Conservation (phyloP, 768 basidiomycete species). For the Coprinellus aureogranulatus region DNA sequence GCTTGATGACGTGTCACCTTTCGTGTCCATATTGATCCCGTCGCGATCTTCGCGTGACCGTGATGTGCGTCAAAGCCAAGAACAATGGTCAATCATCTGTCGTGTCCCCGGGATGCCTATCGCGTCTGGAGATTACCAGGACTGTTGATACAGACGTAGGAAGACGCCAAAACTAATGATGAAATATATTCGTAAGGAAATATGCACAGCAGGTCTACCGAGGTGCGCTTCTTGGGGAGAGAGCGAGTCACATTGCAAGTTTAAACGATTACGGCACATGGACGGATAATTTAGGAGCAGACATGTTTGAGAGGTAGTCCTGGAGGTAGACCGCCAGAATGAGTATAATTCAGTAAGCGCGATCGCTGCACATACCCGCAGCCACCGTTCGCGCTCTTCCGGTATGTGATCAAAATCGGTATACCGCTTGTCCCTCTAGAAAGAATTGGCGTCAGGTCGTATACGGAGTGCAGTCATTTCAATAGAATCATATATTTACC, state of each 20-base stretch:
- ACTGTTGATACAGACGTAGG: too few relatives aligned
- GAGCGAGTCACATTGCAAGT: too few relatives aligned
- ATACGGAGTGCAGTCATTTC: too few relatives aligned
- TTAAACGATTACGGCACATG: constrained; percentile 56
- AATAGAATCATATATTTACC: constrained; percentile 43
- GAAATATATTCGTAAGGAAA: too few relatives aligned
- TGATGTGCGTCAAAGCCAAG: background rate
- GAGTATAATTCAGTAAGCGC: too few relatives aligned
- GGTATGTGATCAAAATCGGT: constrained; percentile 83
- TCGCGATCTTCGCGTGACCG: constrained; percentile 4
- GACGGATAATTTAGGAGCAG: constrained; percentile 78
- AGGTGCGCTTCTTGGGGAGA: too few relatives aligned
- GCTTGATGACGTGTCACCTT: constrained; percentile 48
- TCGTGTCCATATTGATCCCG: constrained; percentile 32
- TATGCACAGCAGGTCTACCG: too few relatives aligned
- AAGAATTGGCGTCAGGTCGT: constrained; percentile 18
- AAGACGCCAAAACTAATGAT: too few relatives aligned
- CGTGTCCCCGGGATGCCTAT: too few relatives aligned
- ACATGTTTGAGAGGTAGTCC: constrained; percentile 66
- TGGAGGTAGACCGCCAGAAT: too few relatives aligned
- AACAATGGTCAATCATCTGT: too few relatives aligned
- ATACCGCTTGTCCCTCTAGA: constrained; percentile 86
- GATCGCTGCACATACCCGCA: constrained; percentile 57
- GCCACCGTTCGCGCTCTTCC: constrained; percentile 82
- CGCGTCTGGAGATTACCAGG: too few relatives aligned